phyloP scores from a whole-genome alignment of 176 grass and related monocot species.

The Raddia guianensis region DNA sequence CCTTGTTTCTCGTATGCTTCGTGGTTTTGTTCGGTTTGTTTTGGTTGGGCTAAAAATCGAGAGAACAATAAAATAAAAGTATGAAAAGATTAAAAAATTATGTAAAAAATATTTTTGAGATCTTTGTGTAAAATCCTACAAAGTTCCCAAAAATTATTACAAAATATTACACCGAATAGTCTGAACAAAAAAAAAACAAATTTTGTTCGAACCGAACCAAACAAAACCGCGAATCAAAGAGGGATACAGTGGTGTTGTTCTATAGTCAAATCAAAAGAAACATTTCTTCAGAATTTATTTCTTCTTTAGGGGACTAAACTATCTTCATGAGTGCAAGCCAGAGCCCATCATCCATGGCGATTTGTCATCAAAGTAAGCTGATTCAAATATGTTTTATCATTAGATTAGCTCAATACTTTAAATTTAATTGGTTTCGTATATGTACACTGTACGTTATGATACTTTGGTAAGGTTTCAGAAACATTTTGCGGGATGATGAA shows the following conservation, averaged over 20 bases:
- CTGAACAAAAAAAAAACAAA: too few relatives aligned
- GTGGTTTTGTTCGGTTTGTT: too few relatives aligned
- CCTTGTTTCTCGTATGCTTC: conserved; percentile 4
- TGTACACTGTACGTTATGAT: conserved; percentile 65
- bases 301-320: conserved; percentile 82
- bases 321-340: conserved; percentile 96
- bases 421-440: conserved; percentile 40
- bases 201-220: too few relatives aligned
- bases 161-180: too few relatives aligned
- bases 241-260: background rate
- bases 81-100: too few relatives aligned
- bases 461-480: conserved; percentile 94
- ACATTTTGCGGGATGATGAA: conserved; percentile 86
- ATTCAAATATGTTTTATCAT: conserved; percentile 36
- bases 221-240: too few relatives aligned
- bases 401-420: conserved; percentile 26
- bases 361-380: conserved; percentile 87
- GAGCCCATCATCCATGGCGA: conserved; percentile 89
- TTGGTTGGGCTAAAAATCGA: too few relatives aligned
- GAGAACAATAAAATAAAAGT: too few relatives aligned
- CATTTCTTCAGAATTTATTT: conserved; percentile 8
- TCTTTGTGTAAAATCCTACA: too few relatives aligned
- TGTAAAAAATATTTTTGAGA: too few relatives aligned
- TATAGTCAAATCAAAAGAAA: conserved; percentile 2
- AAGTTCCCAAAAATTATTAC: too few relatives aligned